phyloP scores from a whole-genome alignment of 192 early-diverging fungal species.

The Coemansia guatemalensis region DNA sequence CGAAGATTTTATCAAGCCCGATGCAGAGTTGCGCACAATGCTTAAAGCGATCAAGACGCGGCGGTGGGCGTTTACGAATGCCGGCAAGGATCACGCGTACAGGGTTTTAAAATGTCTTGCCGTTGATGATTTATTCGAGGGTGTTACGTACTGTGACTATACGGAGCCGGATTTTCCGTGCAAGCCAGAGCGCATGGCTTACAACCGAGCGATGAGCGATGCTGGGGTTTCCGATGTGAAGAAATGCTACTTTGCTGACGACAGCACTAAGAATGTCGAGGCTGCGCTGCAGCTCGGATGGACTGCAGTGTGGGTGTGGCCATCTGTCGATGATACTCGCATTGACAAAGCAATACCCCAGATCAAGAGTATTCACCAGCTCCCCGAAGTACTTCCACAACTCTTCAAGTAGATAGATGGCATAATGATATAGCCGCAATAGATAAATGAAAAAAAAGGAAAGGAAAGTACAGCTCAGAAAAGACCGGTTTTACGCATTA shows the following conservation, averaged over 20 bases:
- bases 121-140: conserved; percentile 72
- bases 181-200: conserved; percentile 63
- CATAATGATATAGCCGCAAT: neutral
- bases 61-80: conserved; percentile 83
- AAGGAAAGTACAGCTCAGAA: conserved; percentile 23
- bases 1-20: conserved; percentile 60
- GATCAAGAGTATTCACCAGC: conserved; percentile 60
- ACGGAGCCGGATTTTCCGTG: conserved; percentile 64
- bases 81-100: conserved; percentile 65
- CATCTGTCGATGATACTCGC: conserved; percentile 22
- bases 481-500: conserved; percentile 62
- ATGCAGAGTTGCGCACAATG: conserved; percentile 64
- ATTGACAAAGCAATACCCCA: conserved; percentile 52
- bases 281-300: conserved; percentile 56
- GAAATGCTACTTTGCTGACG: conserved; percentile 77
- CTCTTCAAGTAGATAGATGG: conserved; percentile 35
- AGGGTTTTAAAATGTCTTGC: conserved; percentile 64
- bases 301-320: conserved; percentile 52
- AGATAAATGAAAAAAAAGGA: neutral
- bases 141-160: conserved; percentile 77
- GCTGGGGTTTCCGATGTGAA: conserved; percentile 59
- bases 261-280: conserved; percentile 65
- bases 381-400: conserved; percentile 62
- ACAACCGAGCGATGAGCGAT: conserved; percentile 64
- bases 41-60: conserved; percentile 55